Evolutionary conservation across 2,329 filamentous ascomycete species (phyloP), one percentile per base, ranked within the genome.

Genomic region (Cercospora berteroae): DNA sequence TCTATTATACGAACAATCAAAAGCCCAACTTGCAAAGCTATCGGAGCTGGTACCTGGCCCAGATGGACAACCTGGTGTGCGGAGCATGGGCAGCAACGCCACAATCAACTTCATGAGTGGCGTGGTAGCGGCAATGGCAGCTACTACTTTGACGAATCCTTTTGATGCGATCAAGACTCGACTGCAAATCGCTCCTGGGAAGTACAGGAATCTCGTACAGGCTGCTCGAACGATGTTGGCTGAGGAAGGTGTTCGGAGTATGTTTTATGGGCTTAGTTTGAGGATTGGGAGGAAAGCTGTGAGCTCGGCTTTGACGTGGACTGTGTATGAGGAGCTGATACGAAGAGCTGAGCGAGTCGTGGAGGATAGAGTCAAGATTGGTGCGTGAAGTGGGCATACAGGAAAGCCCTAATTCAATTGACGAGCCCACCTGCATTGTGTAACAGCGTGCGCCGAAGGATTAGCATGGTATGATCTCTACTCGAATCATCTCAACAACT

Each of bases 141-240:
- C 93, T 64, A 97, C 94, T 0, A 89, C 90, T 4, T 85, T 98
- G 42, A 97, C 95, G 8, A 99, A 99, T 78, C 95, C 95, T 0
- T 98, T 98, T 75, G 95, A 99, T 80, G 93, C 93, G 0, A 89
- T 98, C 79, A 99, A 99, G 83, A 99, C 95, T 23, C 84, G 95
- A 60, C 88, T 99, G 73, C 95, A 99, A 81, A 84, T 99, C 36
- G 92, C 96, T 82, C 95, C 95, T 3, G 84, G 83, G 6, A 85
- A 87, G 66, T 99, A 98, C 77, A 84, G 85, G 36, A 97, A 98
- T 75, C 92, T 94, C 85, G 79, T 91, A 71, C 88, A 91, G 69
- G 93, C 94, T 0, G 88, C 86, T 48, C 86, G 84, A 74, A 85
- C 88, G 76, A 97, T 99, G 90, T 78, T 98, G 4, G 80, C 81